Conservation (phyloP, 2,329 filamentous ascomycete genomes). For the Drechslera avenae region DNA sequence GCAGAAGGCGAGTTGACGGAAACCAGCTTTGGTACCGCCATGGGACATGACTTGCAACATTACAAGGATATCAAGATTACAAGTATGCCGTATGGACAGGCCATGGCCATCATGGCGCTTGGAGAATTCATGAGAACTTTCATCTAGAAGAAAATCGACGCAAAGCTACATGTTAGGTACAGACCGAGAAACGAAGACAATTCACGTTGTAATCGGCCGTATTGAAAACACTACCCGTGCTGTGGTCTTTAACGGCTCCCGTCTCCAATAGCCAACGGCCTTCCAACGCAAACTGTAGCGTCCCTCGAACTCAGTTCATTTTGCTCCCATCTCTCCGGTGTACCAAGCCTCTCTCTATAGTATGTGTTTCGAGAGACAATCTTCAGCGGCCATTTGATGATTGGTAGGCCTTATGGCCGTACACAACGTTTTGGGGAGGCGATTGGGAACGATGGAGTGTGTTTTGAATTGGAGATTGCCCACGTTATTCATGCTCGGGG, state of each 20-base stretch:
- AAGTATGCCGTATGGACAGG: constrained; percentile 83
- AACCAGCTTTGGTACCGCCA: constrained; percentile 78
- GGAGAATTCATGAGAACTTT: constrained; percentile 73
- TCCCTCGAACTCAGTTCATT: too few species aligned
- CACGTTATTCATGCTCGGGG: too few species aligned
- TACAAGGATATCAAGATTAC: constrained; percentile 78
- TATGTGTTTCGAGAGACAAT: not conserved
- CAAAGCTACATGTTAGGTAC: not conserved
- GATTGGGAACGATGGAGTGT: too few species aligned
- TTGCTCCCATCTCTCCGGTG: not conserved
- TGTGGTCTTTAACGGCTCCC: too few species aligned
- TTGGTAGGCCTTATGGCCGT: too few species aligned
- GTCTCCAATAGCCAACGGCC: too few species aligned
- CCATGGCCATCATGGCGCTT: constrained; percentile 82
- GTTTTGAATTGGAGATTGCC: too few species aligned
- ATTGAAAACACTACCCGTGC: too few species aligned
- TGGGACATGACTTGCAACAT: constrained; percentile 75
- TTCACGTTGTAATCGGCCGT: too few species aligned
- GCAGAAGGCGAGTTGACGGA: constrained; percentile 71
- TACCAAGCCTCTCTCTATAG: not conserved
- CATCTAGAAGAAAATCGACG: constrained; percentile 41
- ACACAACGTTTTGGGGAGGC: too few species aligned
- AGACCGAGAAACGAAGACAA: not conserved
- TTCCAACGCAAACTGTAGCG: not conserved
- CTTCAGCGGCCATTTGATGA: too few species aligned